phyloP scores from a whole-genome alignment of 805 yeast species.

The Wilhelminamyces savonicus region DNA sequence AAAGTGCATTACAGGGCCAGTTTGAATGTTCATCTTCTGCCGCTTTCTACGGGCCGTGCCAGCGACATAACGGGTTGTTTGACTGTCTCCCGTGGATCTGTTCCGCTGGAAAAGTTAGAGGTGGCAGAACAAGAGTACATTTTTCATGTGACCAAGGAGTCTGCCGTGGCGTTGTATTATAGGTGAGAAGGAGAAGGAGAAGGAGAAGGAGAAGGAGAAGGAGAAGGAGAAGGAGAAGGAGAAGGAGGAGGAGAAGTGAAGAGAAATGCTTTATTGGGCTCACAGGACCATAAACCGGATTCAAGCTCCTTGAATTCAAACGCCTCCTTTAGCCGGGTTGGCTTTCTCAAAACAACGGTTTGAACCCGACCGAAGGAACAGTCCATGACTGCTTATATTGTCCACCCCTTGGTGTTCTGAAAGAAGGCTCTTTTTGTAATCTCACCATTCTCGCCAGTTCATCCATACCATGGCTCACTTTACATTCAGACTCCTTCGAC shows the following conservation, averaged over 20 bases:
- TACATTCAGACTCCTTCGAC: too few relatives aligned
- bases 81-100: constrained; percentile 52
- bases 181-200: constrained; percentile 20
- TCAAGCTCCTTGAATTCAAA: too few relatives aligned
- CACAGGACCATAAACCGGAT: too few relatives aligned
- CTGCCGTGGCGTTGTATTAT: constrained; percentile 37
- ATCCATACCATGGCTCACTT: too few relatives aligned
- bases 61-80: constrained; percentile 74
- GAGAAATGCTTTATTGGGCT: too few relatives aligned
- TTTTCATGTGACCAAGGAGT: constrained; percentile 53
- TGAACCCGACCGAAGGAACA: too few relatives aligned
- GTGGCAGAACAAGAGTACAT: constrained; percentile 59
- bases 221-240: background rate
- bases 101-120: constrained; percentile 17
- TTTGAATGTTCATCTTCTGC: constrained; percentile 51
- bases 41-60: constrained; percentile 76
- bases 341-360: too few relatives aligned
- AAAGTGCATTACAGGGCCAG: constrained; percentile 46
- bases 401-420: too few relatives aligned
- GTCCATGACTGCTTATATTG: background rate
- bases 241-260: background rate
- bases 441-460: too few relatives aligned
- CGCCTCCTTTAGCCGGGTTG: too few relatives aligned
- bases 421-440: too few relatives aligned
- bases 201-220: too few relatives aligned